Base-by-base conservation (phyloP, 2,329 filamentous ascomycete genomes). In the Claviceps monticola region DNA sequence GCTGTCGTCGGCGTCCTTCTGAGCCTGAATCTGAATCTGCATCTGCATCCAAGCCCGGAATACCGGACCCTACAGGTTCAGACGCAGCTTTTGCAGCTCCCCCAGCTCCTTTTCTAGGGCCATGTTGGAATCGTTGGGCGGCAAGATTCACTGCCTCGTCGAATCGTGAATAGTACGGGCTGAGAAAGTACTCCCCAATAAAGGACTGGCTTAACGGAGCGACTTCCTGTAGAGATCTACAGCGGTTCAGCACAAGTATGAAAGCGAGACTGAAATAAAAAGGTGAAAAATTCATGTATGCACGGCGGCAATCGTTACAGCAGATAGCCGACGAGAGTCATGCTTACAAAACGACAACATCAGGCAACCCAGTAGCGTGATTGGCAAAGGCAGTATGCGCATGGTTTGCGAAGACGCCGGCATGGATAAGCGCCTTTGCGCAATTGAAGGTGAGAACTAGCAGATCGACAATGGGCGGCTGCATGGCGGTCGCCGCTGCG, bases 381-480 rank as follows among this genome's bases (percentile, higher is more conserved):
- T 74, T 66, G 54, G 64, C 66, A 52, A 93, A 75, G 21, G 74
- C 73, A 56, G 67, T 64, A 62, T 84, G 80, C 57, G 95, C 71
- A 61, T 89, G 82, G 11, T 77, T 70, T 14, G 86, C 82, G 60
- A 96, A 88, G 49, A 80, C 73, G 39, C 81, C 72, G 21, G 82
- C 73, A 58, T 90, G 75, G 61, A 95, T 80, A 8, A 81, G 68
- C 51, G 75, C 75, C 58, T 87, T 86, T 36, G 78, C 91, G 62
- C 88, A 94, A 65, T 97, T 97, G 73, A 93, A 95, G 11, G 90
- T 95, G 51, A 95, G 68, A 56, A 95, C 76, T 61, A 95, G 84
- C 52, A 89, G 69, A 60, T 83, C 80, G 51, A 94, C 73, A 41
- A 74, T 69, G 43, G 74, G 73, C 49, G 66, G 61, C 51, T 68